Evolutionary conservation across 169 alveolate genomes (phyloP), one percentile per base, ranked within the genome.

Genomic region (Eimeria brunetti): DNA sequence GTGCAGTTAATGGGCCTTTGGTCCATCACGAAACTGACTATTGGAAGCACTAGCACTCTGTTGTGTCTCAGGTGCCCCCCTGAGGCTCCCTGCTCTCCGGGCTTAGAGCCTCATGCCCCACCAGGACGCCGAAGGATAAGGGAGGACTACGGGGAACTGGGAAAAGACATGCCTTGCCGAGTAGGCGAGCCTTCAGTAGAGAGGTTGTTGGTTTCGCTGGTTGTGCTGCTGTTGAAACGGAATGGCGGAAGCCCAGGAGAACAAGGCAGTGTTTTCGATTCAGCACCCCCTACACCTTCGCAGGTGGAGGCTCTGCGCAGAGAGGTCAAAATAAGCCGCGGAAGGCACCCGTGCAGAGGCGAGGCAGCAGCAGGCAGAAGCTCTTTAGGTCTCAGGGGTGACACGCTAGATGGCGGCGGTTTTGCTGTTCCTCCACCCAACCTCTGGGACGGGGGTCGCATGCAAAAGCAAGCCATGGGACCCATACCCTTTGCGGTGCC

Each of bases 141-240:
- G n/a, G 24, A 33, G 33, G 51, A 33, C 80, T 69, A 14, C 51
- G 51, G 0, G 11, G n/a, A 33, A 69, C 12, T 1, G 51, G 51
- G 51, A 69, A 33, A 12, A n/a, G 80, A 69, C n/a, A 36, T 22
- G 80, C n/a, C n/a, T 33, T 6, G 30, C n/a, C 49, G 4, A 5
- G 88, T 46, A 41, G 64, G 41, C 18, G 88, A 83, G 90, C 51
- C 6, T 12, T 20, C 71, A 20, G 16, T 83, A 33, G 90, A 83
- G 71, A 30, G 64, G 30, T 27, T 83, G 71, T 53, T 83, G 53
- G 20, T 83, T 30, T 83, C 90, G n/a, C 64, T 83, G n/a, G 73
- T 58, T 83, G n/a, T 58, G 71, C 27, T 83, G 67, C 51, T 83
- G 18, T 53, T 53, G 51, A 83, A 83, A 30, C 67, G 41, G 64